Base-by-base conservation (phyloP, 78 protist species). In the Bigelowiella natans region DNA sequence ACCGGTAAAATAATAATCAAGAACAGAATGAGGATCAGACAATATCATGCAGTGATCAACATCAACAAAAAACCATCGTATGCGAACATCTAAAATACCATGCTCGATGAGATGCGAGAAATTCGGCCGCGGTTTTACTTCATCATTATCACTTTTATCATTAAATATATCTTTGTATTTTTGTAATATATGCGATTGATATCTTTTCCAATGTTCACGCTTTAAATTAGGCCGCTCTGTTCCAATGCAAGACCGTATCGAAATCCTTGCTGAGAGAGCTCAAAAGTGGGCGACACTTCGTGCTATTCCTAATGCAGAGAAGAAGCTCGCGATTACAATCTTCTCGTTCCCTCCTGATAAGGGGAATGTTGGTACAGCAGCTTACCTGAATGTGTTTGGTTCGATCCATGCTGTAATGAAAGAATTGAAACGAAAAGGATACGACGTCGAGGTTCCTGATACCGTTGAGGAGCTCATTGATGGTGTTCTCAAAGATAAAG, bases 271-370 rank as follows among this genome's bases (percentile, higher is more conserved):
- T 18, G 0, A 0, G 31, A 85, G 91, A 18, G 31, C 91, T 11
- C n/a, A 30, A 36, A 34, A 38, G 39, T 91, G 93, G 93, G 90
- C 93, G 39, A 30, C 11, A 38, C 93, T 91, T n/a, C 51, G 83
- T 28, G 37, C 37, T 36, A 91, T 85, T 89, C 36, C 36, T 86
- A 73, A 63, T 39, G 37, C 3, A 31, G 93, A 91, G 30, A 91
- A 91, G 90, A 85, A 86, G 83, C 86, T 91, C 30, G 93, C 93
- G 37, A 73, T 91, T 38, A 85, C 93, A 37, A 39, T 91, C 87
- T 91, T 91, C 93, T 91, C 93, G 37, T 91, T 91, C 93, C 93
- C 93, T 3, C 93, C 93, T 1, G 93, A 91, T 90, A 91, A 91
- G 87, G 93, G 93, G 88, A 91, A 91, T 73, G 93, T 91, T 18